phyloP scores from a whole-genome alignment of 1,139 yeast genomes.

The Pichia sp. region DNA sequence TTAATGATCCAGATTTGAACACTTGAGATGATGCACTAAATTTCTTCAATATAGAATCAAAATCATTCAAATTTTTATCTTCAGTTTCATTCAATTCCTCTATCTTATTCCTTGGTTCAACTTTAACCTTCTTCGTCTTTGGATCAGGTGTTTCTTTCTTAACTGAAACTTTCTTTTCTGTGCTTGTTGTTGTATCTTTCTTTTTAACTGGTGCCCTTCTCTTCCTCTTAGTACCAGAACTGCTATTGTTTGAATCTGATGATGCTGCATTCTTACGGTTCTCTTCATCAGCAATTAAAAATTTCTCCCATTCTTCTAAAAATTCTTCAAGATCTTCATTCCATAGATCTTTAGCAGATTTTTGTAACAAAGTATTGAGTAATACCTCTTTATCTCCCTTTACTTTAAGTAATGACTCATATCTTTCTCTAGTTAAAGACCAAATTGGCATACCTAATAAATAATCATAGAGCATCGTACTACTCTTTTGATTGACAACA shows the following conservation, averaged over 20 bases:
- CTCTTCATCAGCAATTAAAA: slow-evolving; percentile 48
- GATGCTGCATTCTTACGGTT: slow-evolving; percentile 23
- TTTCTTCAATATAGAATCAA: slow-evolving; percentile 22
- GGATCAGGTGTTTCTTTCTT: slow-evolving; percentile 4
- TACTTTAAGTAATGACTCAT: slow-evolving; percentile 69
- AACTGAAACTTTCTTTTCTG: slow-evolving; percentile 8
- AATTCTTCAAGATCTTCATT: slow-evolving; percentile 71
- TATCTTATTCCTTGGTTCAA: not conserved
- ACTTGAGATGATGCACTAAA: slow-evolving; percentile 10
- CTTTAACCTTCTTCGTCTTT: slow-evolving; percentile 3
- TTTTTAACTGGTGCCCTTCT: slow-evolving; percentile 13
- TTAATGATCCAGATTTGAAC: not conserved
- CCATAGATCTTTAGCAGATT: slow-evolving; percentile 88
- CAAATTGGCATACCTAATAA: slow-evolving; percentile 85
- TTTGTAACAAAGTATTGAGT: slow-evolving; percentile 55
- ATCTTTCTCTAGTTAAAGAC: slow-evolving; percentile 86
- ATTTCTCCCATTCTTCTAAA: slow-evolving; percentile 55
- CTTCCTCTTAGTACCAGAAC: slow-evolving; percentile 20
- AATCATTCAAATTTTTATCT: slow-evolving; percentile 19
- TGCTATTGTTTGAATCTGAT: slow-evolving; percentile 13
- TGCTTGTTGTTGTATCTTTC: slow-evolving; percentile 3
- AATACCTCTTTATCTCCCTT: slow-evolving; percentile 67
- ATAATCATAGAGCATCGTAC: slow-evolving; percentile 61
- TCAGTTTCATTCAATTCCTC: slow-evolving; percentile 1
- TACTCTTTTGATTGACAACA: slow-evolving; percentile 36